Conservation (phyloP, 2,329 filamentous ascomycete species). For the Talaromyces sp. region DNA sequence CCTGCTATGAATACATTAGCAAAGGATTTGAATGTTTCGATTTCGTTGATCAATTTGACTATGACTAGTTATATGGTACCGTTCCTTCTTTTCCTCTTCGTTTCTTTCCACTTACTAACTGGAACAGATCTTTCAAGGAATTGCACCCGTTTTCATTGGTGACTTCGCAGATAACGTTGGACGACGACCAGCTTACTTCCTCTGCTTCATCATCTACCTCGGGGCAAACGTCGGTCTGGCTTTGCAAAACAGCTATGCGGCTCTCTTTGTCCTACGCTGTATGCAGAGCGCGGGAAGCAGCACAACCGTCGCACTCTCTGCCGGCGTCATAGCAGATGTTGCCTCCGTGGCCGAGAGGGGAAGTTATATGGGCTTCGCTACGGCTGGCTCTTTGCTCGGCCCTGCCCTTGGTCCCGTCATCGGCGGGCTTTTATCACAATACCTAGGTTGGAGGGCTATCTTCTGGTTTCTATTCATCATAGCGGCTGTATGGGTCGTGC, state of each 20-base stretch:
- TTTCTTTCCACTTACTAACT: conserved; percentile 34
- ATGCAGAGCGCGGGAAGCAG: conserved; percentile 36
- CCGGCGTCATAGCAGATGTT: conserved; percentile 38
- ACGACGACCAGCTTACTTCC: conserved; percentile 47
- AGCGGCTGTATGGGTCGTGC: conserved; percentile 32
- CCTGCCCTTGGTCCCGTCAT: conserved; percentile 34
- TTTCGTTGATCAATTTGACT: conserved; percentile 39
- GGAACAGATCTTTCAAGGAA: conserved; percentile 50
- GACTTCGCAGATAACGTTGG: conserved; percentile 49
- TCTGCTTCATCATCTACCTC: conserved; percentile 47
- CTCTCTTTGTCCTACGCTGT: conserved; percentile 34
- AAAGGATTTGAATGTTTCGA: conserved; percentile 35
- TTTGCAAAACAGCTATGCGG: conserved; percentile 30
- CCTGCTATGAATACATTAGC: conserved; percentile 42
- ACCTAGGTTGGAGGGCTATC: conserved; percentile 36
- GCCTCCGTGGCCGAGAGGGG: conserved; percentile 35
- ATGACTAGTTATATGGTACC: conserved; percentile 48
- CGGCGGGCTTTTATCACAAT: conserved; percentile 32
- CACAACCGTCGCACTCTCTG: conserved; percentile 38
- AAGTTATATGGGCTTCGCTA: conserved; percentile 38
- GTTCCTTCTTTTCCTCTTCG: conserved; percentile 31
- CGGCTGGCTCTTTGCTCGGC: conserved; percentile 29
- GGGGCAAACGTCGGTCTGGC: conserved; percentile 38
- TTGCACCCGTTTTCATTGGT: conserved; percentile 50
- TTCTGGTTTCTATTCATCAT: conserved; percentile 50